phyloP scores from a whole-genome alignment of 106 monocot genomes.

The Dendrobium chrysotoxum region DNA sequence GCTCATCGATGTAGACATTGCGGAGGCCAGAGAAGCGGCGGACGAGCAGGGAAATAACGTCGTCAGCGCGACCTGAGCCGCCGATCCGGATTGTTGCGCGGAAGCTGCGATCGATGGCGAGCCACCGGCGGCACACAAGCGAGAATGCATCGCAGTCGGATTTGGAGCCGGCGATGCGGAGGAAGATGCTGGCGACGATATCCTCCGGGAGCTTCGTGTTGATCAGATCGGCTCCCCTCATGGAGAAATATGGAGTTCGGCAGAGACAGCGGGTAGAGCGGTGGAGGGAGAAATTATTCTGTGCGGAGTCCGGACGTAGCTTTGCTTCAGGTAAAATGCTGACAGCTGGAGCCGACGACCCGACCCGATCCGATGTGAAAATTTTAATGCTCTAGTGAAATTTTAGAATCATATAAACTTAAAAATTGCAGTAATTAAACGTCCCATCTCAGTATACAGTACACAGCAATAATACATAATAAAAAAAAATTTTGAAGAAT shows the following conservation, averaged over 20 bases:
- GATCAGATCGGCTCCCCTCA: constrained; percentile 50
- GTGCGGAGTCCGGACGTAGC: too few species aligned
- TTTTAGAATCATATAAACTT: too few species aligned
- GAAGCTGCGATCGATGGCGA: constrained; percentile 43
- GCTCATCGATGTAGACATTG: constrained; percentile 61
- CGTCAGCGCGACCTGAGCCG: constrained; percentile 43
- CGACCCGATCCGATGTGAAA: too few species aligned
- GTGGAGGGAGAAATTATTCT: neutral
- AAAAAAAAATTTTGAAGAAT: too few species aligned
- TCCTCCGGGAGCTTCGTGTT: constrained; percentile 44
- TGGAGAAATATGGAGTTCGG: neutral
- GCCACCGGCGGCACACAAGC: constrained; percentile 66
- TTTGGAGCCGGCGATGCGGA: constrained; percentile 30
- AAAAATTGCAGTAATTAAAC: too few species aligned
- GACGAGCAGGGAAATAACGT: constrained; percentile 24
- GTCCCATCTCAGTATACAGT: too few species aligned
- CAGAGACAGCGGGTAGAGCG: neutral
- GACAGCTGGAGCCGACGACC: too few species aligned
- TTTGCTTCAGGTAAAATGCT: too few species aligned
- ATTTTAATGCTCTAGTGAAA: too few species aligned
- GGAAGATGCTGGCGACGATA: constrained; percentile 30
- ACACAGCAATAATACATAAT: too few species aligned
- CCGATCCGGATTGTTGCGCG: constrained; percentile 54
- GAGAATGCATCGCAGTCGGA: constrained; percentile 40
- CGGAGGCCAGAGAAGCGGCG: constrained; percentile 40